These are phyloP conservation scores for Calonectria pseudoreteaudii DNA, from an alignment of 2,329 filamentous ascomycete genomes.

Conservation along the genomic window DNA sequence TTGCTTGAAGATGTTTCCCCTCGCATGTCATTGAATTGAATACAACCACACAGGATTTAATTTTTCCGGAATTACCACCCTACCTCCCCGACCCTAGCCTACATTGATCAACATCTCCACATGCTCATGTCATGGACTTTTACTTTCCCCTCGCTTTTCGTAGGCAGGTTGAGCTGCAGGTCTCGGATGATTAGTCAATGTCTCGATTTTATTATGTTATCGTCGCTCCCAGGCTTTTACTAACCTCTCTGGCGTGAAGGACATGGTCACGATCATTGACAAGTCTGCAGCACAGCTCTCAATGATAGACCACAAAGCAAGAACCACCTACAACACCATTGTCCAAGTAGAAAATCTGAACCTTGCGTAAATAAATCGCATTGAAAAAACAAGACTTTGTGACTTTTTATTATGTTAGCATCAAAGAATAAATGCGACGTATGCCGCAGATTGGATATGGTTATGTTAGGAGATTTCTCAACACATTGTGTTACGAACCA, in stretches of 20 bases:
- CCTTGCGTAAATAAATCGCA: too few relatives aligned
- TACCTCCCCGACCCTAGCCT: background rate
- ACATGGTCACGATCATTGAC: background rate
- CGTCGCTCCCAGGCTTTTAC: background rate
- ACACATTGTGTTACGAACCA: too few relatives aligned
- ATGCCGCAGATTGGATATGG: too few relatives aligned
- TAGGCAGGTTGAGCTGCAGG: constrained; percentile 32
- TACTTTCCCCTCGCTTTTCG: constrained; percentile 43
- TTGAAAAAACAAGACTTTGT: too few relatives aligned
- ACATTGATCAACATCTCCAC: constrained; percentile 11
- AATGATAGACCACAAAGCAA: too few relatives aligned
- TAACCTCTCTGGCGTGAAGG: background rate
- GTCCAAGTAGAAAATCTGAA: too few relatives aligned
- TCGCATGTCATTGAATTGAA: background rate
- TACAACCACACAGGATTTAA: background rate
- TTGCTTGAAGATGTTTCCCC: background rate
- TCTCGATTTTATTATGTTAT: too few relatives aligned
- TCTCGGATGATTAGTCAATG: background rate
- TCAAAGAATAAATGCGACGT: too few relatives aligned
- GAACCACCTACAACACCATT: too few relatives aligned
- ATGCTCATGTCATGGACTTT: background rate
- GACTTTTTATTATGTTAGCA: too few relatives aligned
- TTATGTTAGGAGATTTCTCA: too few relatives aligned
- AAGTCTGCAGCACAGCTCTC: background rate
- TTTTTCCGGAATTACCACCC: background rate